phyloP scores from a whole-genome alignment of 306 rosid species.

The Trifolium fragiferum region DNA sequence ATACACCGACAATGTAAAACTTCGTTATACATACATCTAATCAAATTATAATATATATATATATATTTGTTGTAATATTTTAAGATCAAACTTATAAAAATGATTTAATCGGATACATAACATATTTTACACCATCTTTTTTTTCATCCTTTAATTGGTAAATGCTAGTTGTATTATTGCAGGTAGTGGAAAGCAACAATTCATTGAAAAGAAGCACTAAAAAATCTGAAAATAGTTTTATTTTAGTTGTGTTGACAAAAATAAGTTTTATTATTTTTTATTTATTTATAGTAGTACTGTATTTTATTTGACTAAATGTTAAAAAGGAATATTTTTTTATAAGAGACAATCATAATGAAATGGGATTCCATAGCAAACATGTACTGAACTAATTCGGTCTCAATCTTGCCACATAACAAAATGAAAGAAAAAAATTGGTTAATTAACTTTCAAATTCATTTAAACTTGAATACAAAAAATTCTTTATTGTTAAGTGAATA shows the following conservation, averaged over 20 bases:
- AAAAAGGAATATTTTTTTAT: slow-evolving; percentile 5
- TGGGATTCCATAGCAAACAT: background rate
- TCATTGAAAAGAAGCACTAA: background rate
- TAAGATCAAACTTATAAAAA: too few relatives aligned
- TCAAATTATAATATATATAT: too few relatives aligned
- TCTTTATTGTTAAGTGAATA: background rate
- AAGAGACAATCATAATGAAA: background rate
- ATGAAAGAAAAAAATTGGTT: background rate
- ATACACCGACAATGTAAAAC: too few relatives aligned
- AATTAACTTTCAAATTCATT: background rate
- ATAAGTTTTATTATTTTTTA: background rate
- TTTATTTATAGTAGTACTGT: background rate
- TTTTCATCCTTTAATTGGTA: background rate
- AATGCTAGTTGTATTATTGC: background rate
- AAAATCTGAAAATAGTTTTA: background rate
- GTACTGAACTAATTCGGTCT: background rate
- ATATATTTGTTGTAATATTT: too few relatives aligned
- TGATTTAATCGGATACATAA: too few relatives aligned
- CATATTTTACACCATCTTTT: too few relatives aligned
- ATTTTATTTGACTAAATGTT: background rate
- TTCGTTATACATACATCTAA: too few relatives aligned
- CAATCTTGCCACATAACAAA: background rate
- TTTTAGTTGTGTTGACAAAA: background rate
- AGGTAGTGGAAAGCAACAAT: background rate
- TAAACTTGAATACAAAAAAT: background rate